These are phyloP conservation scores for Cicer cuneatum DNA, from an alignment of 306 rosid species.

Conservation along the genomic window DNA sequence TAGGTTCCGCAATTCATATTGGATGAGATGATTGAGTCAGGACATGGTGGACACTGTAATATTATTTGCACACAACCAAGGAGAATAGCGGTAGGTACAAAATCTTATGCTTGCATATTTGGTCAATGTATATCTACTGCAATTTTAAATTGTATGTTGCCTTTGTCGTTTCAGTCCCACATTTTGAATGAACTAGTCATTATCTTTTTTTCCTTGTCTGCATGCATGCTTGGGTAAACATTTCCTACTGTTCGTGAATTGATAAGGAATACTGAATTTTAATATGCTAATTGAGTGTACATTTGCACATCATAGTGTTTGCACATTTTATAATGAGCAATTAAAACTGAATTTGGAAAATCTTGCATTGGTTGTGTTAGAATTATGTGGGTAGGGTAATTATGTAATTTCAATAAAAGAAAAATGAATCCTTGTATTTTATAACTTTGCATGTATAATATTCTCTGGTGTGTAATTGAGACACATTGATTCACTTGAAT, in stretches of 20 bases:
- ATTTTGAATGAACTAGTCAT: not conserved
- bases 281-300: not conserved
- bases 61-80: conserved; percentile 97
- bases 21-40: conserved; percentile 91
- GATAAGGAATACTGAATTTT: conserved; percentile 21
- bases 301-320: not conserved
- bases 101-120: conserved; percentile 36
- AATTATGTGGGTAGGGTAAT: no score
- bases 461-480: no score
- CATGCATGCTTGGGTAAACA: conserved; percentile 5
- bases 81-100: conserved; percentile 86
- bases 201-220: conserved; percentile 22
- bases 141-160: conserved; percentile 15
- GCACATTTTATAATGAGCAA: not conserved
- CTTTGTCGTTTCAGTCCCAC: not conserved
- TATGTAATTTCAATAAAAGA: no score
- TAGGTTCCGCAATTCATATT: conserved; percentile 94
- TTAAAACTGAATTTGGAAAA: not conserved
- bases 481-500: no score
- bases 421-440: no score
- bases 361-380: no score
- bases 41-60: conserved; percentile 76
- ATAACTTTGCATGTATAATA: no score
- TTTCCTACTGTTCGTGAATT: not conserved
- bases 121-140: conserved; percentile 31